phyloP scores from a whole-genome alignment of 2,329 filamentous ascomycete genomes.

The Aspergillus felis region DNA sequence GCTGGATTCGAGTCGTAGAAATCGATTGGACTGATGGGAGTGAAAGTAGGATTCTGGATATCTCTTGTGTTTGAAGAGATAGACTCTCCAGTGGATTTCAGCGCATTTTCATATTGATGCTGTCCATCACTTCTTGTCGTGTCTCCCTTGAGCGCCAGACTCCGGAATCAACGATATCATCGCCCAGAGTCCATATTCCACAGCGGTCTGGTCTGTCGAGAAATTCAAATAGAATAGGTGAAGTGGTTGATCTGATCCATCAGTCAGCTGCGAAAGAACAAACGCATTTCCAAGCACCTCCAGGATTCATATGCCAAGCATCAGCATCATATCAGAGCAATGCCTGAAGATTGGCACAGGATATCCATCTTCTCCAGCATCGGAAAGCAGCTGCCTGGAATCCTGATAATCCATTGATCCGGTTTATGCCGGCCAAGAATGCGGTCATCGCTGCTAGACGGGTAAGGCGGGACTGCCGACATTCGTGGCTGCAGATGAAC shows the following conservation, averaged over 20 bases:
- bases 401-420: background rate
- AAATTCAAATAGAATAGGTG: background rate
- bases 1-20: background rate
- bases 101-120: background rate
- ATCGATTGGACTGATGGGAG: background rate
- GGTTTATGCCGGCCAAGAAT: background rate
- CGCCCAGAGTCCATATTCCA: background rate
- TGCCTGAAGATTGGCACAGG: constrained; percentile 5
- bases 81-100: background rate
- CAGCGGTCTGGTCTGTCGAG: background rate
- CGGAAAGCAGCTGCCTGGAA: background rate
- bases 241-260: background rate
- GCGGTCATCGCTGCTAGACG: constrained; percentile 5
- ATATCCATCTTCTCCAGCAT: background rate
- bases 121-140: background rate
- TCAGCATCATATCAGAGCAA: background rate
- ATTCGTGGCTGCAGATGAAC: background rate
- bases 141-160: background rate
- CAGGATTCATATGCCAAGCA: constrained; percentile 2
- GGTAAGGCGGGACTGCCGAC: background rate
- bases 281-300: constrained; percentile 12
- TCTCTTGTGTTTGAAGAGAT: background rate
- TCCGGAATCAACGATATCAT: background rate
- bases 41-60: background rate
- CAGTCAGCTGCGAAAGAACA: background rate